Evolutionary conservation across 139 green algal species (phyloP), one percentile per base, ranked within the genome.

Genomic region (Closterium sp.): DNA sequence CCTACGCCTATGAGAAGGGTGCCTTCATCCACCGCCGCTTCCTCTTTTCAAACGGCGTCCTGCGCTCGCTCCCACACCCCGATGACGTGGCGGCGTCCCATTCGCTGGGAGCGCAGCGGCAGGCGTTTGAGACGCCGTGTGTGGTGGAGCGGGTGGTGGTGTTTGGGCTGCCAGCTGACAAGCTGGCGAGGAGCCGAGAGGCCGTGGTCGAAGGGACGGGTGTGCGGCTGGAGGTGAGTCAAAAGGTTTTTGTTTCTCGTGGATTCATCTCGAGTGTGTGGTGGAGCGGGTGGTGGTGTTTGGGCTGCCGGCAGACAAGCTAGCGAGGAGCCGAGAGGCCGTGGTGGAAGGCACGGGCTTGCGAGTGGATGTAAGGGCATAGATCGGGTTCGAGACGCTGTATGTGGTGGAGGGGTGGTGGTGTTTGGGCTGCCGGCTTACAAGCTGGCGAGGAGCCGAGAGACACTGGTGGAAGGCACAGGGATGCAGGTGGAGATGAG

Each of bases 1-100:
- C 94, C 88, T 99, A 97, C 93, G 97, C 97, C 8, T 99, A 97
- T 93, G 81, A 95, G 87, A 66, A 93, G 34, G 96, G 96, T 1
- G 92, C 88, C 34, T 95, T 87, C 89, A n/a, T 95, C 85, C 93
- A 66, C 33, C 84, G 90, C 21, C 31, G 33, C 25, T 95, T 95
- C 35, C 30, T 83, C n/a, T 92, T 92, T 55, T 31, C 30, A 9
- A 87, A 93, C 31, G 87, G 87, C 23, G 30, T 31, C 25, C 84
- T 94, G 32, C 30, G 38, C 38, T 91, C 84, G 10, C 30, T 43
- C 25, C 55, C 55, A 19, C 55, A 76, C 55, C 55, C 55, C 55
- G 55, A 76, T 76, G 55, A 76, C 55, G 55, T 76, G 55, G 55
- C 55, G 88, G 87, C 64, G 87, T 35, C 28, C 33, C 84, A 33